Base-by-base conservation (phyloP, 176 grass and related monocot species). In the Ampelocalamus luodianensis region DNA sequence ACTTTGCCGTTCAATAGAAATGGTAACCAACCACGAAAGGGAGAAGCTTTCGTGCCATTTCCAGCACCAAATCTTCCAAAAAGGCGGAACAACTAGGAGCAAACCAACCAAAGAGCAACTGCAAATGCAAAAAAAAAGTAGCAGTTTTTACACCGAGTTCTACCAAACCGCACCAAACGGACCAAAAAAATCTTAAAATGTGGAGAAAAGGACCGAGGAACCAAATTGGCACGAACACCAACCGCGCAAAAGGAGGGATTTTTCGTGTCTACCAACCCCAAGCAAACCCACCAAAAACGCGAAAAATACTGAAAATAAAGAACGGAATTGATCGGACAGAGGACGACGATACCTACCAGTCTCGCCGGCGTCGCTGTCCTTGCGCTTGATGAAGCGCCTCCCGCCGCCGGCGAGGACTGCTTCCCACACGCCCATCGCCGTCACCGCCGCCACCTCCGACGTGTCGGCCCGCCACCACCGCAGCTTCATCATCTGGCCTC, bases 391-490 rank as follows among this genome's bases (percentile, higher is more conserved):
- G 87, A 95, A 94, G 54, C 82, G 81, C 61, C 87, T 85, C 68
- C 92, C 79, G 55, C 83, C 79, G 74, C 79, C 86, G n/a, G 90
- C 89, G 22, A 97, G 87, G 72, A 97, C 90, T 24, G 90, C 90
- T 81, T 97, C 92, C 85, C 90, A 90, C 34, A 97, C 82, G 82
- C 91, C 95, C 92, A 97, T 97, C 54, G 85, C 84, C 62, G 88
- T 62, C 36, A 88, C 76, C 38, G 86, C 72, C 66, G 79, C 77
- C 85, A 87, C 74, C 80, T 83, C 85, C 40, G 89, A 87, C 34
- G 92, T 87, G 88, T 94, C 94, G 85, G 77, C 77, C 42, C 72
- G 64, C 87, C 83, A 90, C 88, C 87, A 85, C 68, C 56, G 68
- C 60, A 85, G 76, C 87, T 90, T 90, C 84, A 78, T 83, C 88